phyloP scores from a whole-genome alignment of 495 filamentous ascomycete species.

The Aeminium ludgeri region DNA sequence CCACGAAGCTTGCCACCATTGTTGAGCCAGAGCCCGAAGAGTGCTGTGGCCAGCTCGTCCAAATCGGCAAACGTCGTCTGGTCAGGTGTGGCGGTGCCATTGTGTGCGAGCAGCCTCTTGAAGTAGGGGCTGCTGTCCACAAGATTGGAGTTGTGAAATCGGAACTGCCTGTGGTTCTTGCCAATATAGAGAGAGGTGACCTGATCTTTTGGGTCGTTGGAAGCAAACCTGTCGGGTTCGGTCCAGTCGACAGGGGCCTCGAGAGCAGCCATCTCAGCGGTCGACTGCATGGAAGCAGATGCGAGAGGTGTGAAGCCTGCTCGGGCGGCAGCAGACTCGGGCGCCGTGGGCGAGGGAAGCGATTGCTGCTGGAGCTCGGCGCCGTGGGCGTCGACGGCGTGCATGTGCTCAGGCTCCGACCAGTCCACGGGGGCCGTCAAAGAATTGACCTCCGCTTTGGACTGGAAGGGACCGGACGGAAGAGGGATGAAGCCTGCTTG shows the following conservation, averaged over 20 bases:
- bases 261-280: conserved; percentile 1
- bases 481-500: background rate
- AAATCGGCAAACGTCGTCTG: conserved; percentile 16
- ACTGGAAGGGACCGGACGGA: background rate
- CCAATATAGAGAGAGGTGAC: conserved; percentile 10
- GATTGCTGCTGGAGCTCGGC: background rate
- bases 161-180: conserved; percentile 8
- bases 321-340: no score
- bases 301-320: background rate
- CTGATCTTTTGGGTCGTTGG: background rate
- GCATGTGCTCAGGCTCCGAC: background rate
- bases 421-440: background rate
- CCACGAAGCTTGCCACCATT: conserved; percentile 9
- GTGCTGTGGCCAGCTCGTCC: conserved; percentile 15
- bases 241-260: conserved; percentile 3
- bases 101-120: conserved; percentile 6
- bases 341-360: background rate
- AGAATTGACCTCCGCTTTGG: background rate
- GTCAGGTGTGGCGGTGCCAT: conserved; percentile 2
- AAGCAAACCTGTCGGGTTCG: background rate
- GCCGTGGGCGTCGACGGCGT: background rate
- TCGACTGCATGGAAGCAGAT: background rate
- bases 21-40: conserved; percentile 16
- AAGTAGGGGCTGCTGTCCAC: conserved; percentile 15
- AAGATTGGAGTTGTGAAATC: conserved; percentile 10